A percentile compares a stretch with the other conserved stretches of the same genome.
These are phyloP conservation scores for Leonotis leonurus DNA, from an alignment of 257 asterid species.

Conservation along the genomic window DNA sequence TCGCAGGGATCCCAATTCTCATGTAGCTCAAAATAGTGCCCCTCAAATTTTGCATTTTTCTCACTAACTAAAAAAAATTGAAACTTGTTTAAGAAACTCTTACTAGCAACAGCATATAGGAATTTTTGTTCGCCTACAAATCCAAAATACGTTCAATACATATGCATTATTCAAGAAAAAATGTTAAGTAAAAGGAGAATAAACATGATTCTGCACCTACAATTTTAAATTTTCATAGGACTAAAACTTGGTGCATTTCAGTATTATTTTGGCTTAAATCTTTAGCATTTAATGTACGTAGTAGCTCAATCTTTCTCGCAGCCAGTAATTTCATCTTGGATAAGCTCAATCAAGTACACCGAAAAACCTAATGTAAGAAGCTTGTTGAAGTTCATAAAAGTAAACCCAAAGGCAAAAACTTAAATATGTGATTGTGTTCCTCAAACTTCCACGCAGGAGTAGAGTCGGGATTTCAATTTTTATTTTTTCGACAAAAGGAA, in stretches of 20 bases:
- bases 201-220: neutral
- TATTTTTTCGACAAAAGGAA: neutral
- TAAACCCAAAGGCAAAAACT: neutral
- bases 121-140: no score
- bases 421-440: neutral
- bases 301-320: no score
- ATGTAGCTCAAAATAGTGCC: slow-evolving; percentile 36
- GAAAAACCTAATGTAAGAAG: no score
- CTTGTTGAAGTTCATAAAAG: neutral
- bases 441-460: neutral
- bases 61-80: neutral
- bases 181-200: neutral
- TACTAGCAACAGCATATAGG: neutral
- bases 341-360: no score
- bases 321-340: no score
- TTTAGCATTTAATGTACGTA: no score
- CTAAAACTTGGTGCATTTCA: no score
- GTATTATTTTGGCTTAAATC: no score
- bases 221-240: no score
- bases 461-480: neutral
- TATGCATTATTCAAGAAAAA: no score
- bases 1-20: slow-evolving; percentile 34
- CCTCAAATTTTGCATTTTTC: slow-evolving; percentile 32
- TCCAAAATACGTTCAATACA: no score
- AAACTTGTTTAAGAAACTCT: neutral